Evolutionary conservation across 345 rosid species (phyloP), one percentile per base, ranked within the genome.

Genomic region (Eucalyptus brandiana): DNA sequence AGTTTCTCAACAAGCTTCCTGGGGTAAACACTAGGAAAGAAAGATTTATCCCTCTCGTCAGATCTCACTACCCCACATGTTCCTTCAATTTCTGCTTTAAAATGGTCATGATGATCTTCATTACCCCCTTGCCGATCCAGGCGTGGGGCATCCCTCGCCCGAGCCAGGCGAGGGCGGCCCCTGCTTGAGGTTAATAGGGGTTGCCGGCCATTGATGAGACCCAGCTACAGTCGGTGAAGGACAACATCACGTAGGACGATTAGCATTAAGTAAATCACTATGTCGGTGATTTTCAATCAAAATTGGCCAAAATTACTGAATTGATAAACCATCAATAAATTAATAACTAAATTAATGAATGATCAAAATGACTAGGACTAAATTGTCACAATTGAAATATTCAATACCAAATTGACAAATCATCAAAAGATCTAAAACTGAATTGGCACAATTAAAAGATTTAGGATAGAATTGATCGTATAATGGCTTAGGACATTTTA

Each of bases 391-490:
- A 24, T 56, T 56, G 32, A 60, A 28, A 60, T 0, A 0, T 26
- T 26, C 6, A 28, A 26, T 26, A 60, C 16, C 2, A 60, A 60
- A 60, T 60, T 28, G 4, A 21, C 24, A 19, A 53, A 53, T 53
- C 5, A 0, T 53, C 2, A 8, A 53, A 53, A 53, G 1, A 21
- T 21, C 1, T 53, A 53, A 53, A 53, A 28, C 4, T 3, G 2
- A 60, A 28, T 60, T 12, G 4, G 1, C 9, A 62, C 8, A 12
- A 28, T 62, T 62, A 28, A 62, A 62, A 62, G 1, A 28, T 28
- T 62, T 28, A 62, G 0, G 6, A 56, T 26, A 56, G 2, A 56
- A 56, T 24, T 28, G 4, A 60, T 60, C 1, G 3, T 3, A 28
- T 28, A 26, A 28, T 28, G 4, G 0, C 6, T 56, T 10, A 56